These are phyloP conservation scores for Bassia scoparia DNA, from an alignment of 148 eudicot species.

Conservation along the genomic window DNA sequence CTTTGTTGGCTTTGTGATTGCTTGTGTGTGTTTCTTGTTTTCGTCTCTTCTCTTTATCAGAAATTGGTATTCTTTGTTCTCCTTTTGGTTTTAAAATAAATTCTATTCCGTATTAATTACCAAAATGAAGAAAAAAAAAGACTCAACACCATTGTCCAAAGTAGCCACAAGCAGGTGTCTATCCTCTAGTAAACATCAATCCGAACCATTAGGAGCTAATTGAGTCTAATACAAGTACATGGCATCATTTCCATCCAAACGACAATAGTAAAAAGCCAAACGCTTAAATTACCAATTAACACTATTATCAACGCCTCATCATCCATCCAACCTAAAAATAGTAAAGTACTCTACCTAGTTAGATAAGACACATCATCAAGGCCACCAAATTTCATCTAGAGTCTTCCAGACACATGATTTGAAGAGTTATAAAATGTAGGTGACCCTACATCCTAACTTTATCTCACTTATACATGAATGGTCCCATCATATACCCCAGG, in stretches of 20 bases:
- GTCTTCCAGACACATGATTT: neutral
- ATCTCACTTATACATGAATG: neutral
- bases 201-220: neutral
- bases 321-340: neutral
- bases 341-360: neutral
- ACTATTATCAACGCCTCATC: neutral
- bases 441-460: neutral
- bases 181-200: neutral
- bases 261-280: neutral
- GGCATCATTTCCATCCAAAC: neutral
- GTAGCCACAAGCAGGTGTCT: neutral
- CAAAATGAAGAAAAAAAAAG: neutral
- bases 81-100: too few relatives aligned
- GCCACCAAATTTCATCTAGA: neutral
- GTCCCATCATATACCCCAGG: neutral
- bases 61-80: too few relatives aligned
- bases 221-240: neutral
- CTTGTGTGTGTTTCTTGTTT: too few relatives aligned
- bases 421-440: neutral
- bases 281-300: neutral
- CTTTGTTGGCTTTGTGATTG: too few relatives aligned
- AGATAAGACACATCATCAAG: neutral
- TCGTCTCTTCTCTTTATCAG: too few relatives aligned
- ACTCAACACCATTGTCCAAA: neutral
- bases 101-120: too few relatives aligned